Evolutionary conservation across 768 basidiomycete genomes (phyloP), one percentile per base, ranked within the genome.

Genomic region (Suillus spraguei): DNA sequence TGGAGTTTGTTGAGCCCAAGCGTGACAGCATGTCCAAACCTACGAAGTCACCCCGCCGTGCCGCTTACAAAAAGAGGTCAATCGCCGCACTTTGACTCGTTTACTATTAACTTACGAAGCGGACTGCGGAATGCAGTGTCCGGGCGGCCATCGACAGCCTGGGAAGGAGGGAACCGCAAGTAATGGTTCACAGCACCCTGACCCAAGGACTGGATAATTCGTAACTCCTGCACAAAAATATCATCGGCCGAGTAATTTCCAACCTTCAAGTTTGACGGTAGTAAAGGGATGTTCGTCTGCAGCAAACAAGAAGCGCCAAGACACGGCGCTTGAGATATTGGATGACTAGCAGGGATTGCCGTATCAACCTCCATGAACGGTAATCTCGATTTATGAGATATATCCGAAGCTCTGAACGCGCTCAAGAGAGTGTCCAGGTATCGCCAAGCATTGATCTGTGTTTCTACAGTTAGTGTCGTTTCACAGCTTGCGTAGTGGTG

Each of bases 91-190:
- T 59, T 47, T 4, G 17, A 52, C 58, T 10, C 55, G 33, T 20
- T 55, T 24, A 47, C 24, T 64, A 53, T 61, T 28, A 72, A 71
- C 82, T 61, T 67, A 87, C 88, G 68, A 63, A 73, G 65, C 36
- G 76, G 68, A 69, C 85, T 87, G 39, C 76, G 77, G 67, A 89
- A 90, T 1, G 72, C 78, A 38, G 86, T 87, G 10, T 72, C 71
- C 4, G 70, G 65, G n/a, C 77, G 68, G 8, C 82, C 80, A 74
- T 90, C 87, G 5, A 88, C 87, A 4, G 86, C 87, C 69, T 77
- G 74, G 14, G 84, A 86, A 32, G 80, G 78, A 33, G 87, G 74
- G 71, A 81, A 76, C 2, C 69, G 64, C 44, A 83, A 65, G 68
- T 85, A 87, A 66, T 80, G 70, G 17, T 65, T 50, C 54, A 70